Evolutionary conservation across 768 basidiomycete genomes (phyloP).

Genomic region (Krasilnikovozyma curviuscula): DNA sequence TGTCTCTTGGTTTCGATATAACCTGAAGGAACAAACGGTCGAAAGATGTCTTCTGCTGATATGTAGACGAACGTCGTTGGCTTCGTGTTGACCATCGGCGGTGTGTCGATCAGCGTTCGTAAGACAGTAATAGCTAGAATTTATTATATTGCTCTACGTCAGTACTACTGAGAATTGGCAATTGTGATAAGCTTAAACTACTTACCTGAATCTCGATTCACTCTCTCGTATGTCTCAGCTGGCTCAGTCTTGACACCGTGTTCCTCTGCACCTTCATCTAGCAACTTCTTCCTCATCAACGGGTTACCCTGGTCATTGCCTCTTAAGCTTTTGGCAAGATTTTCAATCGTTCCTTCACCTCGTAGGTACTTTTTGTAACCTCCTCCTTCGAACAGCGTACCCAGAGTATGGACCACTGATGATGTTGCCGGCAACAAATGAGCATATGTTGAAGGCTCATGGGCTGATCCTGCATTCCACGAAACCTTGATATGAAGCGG

Average conservation of each 20-base stretch:
- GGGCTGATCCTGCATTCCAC: constrained; percentile 71
- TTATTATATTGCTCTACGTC: constrained; percentile 6
- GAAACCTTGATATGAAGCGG: constrained; percentile 38
- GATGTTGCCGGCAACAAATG: constrained; percentile 45
- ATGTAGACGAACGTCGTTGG: constrained; percentile 55
- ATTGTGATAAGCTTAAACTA: neutral
- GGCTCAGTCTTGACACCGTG: constrained; percentile 27
- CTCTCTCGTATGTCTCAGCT: constrained; percentile 41
- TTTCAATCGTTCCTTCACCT: constrained; percentile 11
- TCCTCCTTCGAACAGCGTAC: constrained; percentile 63
- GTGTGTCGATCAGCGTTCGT: constrained; percentile 38
- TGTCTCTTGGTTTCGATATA: constrained; percentile 92
- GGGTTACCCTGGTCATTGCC: neutral
- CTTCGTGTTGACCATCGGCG: neutral
- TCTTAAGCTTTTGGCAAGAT: neutral
- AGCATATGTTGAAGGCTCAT: constrained; percentile 52
- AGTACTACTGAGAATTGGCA: neutral
- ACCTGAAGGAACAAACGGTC: constrained; percentile 60
- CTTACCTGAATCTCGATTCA: constrained; percentile 80
- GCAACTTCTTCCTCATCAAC: constrained; percentile 33
- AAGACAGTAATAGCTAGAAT: constrained; percentile 45
- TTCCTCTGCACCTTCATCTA: constrained; percentile 26
- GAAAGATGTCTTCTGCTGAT: constrained; percentile 83
- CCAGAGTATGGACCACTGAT: constrained; percentile 83
- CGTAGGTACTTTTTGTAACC: constrained; percentile 59